Evolutionary conservation across 1,284 basidiomycete species (phyloP).

Genomic region (Takashimella koratensis): DNA sequence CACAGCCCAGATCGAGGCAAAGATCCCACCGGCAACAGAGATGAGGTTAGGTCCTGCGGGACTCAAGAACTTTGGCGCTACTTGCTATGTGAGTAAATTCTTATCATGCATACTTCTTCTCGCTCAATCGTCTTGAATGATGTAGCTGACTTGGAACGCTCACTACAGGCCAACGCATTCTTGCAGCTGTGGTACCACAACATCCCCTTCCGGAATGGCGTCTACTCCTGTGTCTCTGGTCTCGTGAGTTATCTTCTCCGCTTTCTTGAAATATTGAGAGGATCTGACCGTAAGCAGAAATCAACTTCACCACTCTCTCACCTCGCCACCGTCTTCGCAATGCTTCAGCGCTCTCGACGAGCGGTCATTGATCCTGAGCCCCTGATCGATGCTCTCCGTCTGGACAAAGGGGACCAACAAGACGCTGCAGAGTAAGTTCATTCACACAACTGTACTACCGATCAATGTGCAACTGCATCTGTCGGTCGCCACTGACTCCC

Average conservation of each 20-base stretch:
- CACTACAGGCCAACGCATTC: slow-evolving; percentile 70
- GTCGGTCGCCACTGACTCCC: too few species aligned
- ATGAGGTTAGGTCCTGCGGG: slow-evolving; percentile 67
- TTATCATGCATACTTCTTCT: neutral
- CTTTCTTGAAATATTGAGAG: too few species aligned
- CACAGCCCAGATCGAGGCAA: slow-evolving; percentile 56
- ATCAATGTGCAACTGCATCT: slow-evolving; percentile 3
- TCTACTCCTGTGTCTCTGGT: slow-evolving; percentile 57
- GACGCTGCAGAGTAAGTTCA: slow-evolving; percentile 86
- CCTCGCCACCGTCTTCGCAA: slow-evolving; percentile 60
- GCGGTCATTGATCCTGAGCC: slow-evolving; percentile 73
- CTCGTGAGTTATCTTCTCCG: slow-evolving; percentile 49
- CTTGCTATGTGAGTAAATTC: slow-evolving; percentile 63
- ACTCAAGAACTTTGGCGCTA: slow-evolving; percentile 87
- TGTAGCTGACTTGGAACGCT: neutral
- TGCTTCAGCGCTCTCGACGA: slow-evolving; percentile 67
- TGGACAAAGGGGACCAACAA: slow-evolving; percentile 79
- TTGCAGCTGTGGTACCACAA: slow-evolving; percentile 75
- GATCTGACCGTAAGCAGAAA: neutral
- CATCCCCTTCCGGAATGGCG: slow-evolving; percentile 60
- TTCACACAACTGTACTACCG: too few species aligned
- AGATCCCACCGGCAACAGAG: slow-evolving; percentile 57
- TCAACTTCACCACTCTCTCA: slow-evolving; percentile 53
- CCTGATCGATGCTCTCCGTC: slow-evolving; percentile 73
- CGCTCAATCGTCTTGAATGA: neutral